Conservation (phyloP, 306 rosid species). For the Parietaria judaica region DNA sequence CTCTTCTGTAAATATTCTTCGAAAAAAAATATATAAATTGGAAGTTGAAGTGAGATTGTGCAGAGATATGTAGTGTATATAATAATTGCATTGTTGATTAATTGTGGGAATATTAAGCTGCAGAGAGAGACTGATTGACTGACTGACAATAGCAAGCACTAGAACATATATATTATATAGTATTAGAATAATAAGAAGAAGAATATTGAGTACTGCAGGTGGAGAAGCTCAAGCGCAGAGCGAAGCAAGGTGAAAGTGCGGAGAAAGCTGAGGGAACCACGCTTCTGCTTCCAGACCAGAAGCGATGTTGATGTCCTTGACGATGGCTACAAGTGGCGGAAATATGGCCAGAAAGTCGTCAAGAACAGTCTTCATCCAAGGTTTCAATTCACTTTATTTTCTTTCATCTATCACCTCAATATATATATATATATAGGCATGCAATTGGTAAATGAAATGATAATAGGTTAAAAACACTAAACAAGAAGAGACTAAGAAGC, state of each 20-base stretch:
- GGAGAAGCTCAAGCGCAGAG: conserved; percentile 75
- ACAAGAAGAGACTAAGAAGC: too few species aligned
- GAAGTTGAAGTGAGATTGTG: conserved; percentile 22
- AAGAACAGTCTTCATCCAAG: conserved; percentile 98
- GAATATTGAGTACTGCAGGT: conserved; percentile 32
- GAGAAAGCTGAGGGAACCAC: conserved; percentile 92
- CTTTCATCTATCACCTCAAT: too few species aligned
- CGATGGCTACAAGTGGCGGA: conserved; percentile 99
- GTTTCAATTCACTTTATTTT: conserved; percentile 14
- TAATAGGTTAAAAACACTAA: too few species aligned
- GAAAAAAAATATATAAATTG: conserved; percentile 27
- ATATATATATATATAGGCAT: neutral
- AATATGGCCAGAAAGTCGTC: conserved; percentile 95
- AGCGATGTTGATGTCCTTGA: conserved; percentile 99
- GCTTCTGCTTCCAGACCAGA: conserved; percentile 96
- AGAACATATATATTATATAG: too few species aligned
- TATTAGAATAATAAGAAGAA: too few species aligned
- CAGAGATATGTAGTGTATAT: conserved; percentile 5
- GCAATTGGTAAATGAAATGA: too few species aligned
- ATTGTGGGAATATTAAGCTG: neutral
- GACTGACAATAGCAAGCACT: neutral
- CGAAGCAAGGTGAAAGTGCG: conserved; percentile 84
- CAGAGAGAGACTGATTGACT: neutral
- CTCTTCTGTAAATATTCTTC: conserved; percentile 16
- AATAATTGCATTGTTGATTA: neutral